phyloP scores from a whole-genome alignment of 2,329 filamentous ascomycete species.

The Colletotrichum salicis region DNA sequence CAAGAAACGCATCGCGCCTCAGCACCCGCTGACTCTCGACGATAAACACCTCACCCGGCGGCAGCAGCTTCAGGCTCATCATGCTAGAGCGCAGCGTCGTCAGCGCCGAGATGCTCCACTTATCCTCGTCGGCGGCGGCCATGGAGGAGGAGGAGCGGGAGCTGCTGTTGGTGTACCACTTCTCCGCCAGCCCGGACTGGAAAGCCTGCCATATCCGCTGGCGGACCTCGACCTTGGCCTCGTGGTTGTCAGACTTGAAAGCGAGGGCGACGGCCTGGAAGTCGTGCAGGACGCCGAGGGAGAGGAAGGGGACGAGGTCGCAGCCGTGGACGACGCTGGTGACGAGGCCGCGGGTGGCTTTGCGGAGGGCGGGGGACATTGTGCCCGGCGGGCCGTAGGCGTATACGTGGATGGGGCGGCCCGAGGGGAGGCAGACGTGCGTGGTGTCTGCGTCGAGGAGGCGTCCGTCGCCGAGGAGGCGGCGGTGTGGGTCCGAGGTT shows the following conservation, averaged over 20 bases:
- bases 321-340: constrained; percentile 79
- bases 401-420: constrained; percentile 81
- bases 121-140: constrained; percentile 65
- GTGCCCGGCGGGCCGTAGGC: constrained; percentile 81
- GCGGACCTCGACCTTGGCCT: constrained; percentile 74
- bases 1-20: constrained; percentile 71
- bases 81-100: constrained; percentile 74
- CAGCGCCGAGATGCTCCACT: constrained; percentile 76
- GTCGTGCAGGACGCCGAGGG: constrained; percentile 78
- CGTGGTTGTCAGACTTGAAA: constrained; percentile 77
- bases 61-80: constrained; percentile 75
- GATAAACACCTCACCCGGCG: constrained; percentile 80
- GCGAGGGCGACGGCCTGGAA: constrained; percentile 77
- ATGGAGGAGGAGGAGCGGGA: constrained; percentile 35
- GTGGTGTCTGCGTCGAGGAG: constrained; percentile 33
- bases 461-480: constrained; percentile 48
- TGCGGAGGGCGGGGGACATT: constrained; percentile 75
- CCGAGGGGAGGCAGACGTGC: constrained; percentile 68
- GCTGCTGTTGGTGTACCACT: constrained; percentile 62
- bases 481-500: constrained; percentile 58
- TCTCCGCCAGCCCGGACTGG: constrained; percentile 68
- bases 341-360: constrained; percentile 77
- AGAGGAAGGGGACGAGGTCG: constrained; percentile 79
- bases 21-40: constrained; percentile 76
- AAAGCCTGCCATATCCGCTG: constrained; percentile 74